A percentile compares a stretch with the other conserved stretches of the same genome.
phyloP scores from a whole-genome alignment of 331 rosid species.

The Erythrophleum ivorense region DNA sequence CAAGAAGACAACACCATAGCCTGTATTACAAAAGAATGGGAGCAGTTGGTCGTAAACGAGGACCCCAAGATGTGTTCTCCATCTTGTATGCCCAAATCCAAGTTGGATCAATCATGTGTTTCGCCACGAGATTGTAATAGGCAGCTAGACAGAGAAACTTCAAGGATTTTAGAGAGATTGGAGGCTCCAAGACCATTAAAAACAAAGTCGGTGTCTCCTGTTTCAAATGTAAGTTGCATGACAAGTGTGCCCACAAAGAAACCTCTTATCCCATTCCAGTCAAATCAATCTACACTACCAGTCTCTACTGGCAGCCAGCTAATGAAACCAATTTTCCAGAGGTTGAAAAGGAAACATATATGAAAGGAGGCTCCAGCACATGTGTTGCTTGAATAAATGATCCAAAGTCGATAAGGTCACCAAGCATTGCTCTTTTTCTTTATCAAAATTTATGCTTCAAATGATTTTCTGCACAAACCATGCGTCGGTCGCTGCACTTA shows the following conservation, averaged over 20 bases:
- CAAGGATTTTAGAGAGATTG: slow-evolving; percentile 81
- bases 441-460: not conserved
- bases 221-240: slow-evolving; percentile 43
- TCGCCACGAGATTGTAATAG: slow-evolving; percentile 51
- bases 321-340: slow-evolving; percentile 59
- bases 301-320: slow-evolving; percentile 48
- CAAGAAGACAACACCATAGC: slow-evolving; percentile 55
- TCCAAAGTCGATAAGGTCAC: slow-evolving; percentile 43
- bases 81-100: slow-evolving; percentile 49
- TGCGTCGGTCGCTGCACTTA: not conserved
- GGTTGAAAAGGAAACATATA: slow-evolving; percentile 53
- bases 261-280: slow-evolving; percentile 54
- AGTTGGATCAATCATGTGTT: slow-evolving; percentile 50
- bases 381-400: slow-evolving; percentile 1
- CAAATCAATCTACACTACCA: slow-evolving; percentile 47
- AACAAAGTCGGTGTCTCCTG: slow-evolving; percentile 50
- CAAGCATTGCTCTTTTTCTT: slow-evolving; percentile 18
- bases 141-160: slow-evolving; percentile 63
- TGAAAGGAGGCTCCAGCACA: slow-evolving; percentile 35
- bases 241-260: slow-evolving; percentile 48
- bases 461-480: slow-evolving; percentile 20
- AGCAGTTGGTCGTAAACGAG: slow-evolving; percentile 69
- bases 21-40: slow-evolving; percentile 74
- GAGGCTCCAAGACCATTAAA: slow-evolving; percentile 74
- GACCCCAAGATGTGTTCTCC: slow-evolving; percentile 57